Conservation (phyloP, 768 basidiomycete genomes). For the Leccinellum luteum region DNA sequence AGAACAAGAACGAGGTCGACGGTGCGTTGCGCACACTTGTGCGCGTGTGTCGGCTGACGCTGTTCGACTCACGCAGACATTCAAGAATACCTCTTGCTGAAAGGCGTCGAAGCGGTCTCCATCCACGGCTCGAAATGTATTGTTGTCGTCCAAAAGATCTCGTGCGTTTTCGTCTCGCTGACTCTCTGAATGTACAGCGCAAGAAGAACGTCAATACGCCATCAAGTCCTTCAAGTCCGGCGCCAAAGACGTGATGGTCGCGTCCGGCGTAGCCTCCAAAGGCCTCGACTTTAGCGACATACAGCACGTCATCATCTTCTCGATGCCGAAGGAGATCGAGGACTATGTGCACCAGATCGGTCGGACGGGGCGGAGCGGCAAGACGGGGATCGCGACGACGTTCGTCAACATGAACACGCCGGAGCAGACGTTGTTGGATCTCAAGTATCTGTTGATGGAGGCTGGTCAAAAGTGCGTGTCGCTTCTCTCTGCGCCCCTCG, state of each 20-base stretch:
- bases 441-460: slow-evolving; percentile 96
- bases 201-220: slow-evolving; percentile 98
- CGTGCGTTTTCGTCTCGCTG: neutral
- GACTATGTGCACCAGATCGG: slow-evolving; percentile 99
- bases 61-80: slow-evolving; percentile 61
- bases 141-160: slow-evolving; percentile 18
- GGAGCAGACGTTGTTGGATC: slow-evolving; percentile 93
- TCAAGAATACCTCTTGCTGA: slow-evolving; percentile 93
- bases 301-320: slow-evolving; percentile 98
- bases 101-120: slow-evolving; percentile 97
- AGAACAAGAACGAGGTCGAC: slow-evolving; percentile 99
- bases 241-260: slow-evolving; percentile 99
- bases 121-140: slow-evolving; percentile 97
- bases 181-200: slow-evolving; percentile 48
- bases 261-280: slow-evolving; percentile 96
- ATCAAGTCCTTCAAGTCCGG: slow-evolving; percentile 98
- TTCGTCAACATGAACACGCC: slow-evolving; percentile 98
- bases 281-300: slow-evolving; percentile 99
- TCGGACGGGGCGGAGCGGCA: slow-evolving; percentile 94
- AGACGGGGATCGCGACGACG: slow-evolving; percentile 98
- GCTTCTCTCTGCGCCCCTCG: neutral
- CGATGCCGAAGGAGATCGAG: slow-evolving; percentile 99
- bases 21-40: slow-evolving; percentile 46
- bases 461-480: slow-evolving; percentile 91
- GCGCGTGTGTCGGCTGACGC: neutral